Evolutionary conservation across 2,329 filamentous ascomycete species (phyloP).

Genomic region (Colletotrichum sojae): DNA sequence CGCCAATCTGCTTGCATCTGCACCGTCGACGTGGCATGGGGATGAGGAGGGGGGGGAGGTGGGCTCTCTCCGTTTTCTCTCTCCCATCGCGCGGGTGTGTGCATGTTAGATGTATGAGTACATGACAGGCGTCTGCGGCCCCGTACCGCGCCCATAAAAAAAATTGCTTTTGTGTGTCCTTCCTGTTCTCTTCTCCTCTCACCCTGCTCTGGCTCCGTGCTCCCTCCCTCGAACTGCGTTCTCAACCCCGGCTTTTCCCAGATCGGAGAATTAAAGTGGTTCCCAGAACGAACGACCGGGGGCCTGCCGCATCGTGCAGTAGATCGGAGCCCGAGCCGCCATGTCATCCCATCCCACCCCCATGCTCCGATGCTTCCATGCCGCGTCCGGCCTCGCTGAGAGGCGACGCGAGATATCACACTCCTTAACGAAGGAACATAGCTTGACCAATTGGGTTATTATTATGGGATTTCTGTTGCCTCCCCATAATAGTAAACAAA

Average conservation of each 20-base stretch:
- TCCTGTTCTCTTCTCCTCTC: background rate
- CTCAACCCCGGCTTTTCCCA: constrained; percentile 29
- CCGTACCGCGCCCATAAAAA: constrained; percentile 10
- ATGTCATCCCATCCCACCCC: constrained; percentile 32
- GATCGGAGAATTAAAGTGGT: constrained; percentile 40
- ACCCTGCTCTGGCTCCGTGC: background rate
- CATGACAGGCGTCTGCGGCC: constrained; percentile 13
- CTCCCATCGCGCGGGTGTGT: background rate
- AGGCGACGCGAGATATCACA: constrained; percentile 20
- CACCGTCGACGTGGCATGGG: constrained; percentile 35
- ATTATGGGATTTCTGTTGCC: too few relatives aligned
- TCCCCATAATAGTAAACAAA: too few relatives aligned
- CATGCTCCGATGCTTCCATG: constrained; percentile 11
- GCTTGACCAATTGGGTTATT: too few relatives aligned
- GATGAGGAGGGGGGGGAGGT: background rate
- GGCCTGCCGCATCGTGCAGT: constrained; percentile 39
- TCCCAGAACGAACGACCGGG: constrained; percentile 36
- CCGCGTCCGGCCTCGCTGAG: background rate
- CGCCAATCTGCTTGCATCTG: constrained; percentile 39
- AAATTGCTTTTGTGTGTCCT: background rate
- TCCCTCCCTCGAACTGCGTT: background rate
- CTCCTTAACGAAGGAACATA: too few relatives aligned
- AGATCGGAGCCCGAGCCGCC: constrained; percentile 40
- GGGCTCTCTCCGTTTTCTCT: constrained; percentile 3
- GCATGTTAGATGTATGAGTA: constrained; percentile 21